These are phyloP conservation scores for Penicillium sp. DNA, from an alignment of 2,329 filamentous ascomycete genomes.

Conservation along the genomic window DNA sequence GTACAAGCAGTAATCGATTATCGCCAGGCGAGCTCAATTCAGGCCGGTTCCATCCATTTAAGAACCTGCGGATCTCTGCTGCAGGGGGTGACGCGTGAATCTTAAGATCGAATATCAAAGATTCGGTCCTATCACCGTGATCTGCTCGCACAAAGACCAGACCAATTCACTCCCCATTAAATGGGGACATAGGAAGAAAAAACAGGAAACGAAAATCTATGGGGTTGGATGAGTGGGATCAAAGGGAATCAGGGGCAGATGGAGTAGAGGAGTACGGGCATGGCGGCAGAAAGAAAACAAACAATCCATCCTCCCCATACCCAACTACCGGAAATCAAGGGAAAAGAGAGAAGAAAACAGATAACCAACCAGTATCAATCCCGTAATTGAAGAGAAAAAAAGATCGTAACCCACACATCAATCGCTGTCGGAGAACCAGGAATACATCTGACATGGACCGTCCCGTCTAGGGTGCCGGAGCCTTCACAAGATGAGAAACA, in stretches of 20 bases:
- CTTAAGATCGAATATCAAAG: neutral
- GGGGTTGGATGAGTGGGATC: neutral
- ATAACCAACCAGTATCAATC: conserved; percentile 25
- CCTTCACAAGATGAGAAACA: neutral
- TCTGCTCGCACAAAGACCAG: neutral
- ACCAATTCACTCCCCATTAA: neutral
- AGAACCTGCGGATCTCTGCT: neutral
- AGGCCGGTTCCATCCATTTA: neutral
- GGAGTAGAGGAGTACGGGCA: neutral
- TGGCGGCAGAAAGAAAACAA: neutral
- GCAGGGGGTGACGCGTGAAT: neutral
- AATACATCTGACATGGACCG: conserved; percentile 6
- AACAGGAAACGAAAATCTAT: neutral
- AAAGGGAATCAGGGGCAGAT: neutral
- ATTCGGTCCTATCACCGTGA: neutral
- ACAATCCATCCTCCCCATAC: neutral
- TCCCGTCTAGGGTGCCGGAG: conserved; percentile 15
- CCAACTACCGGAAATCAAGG: neutral
- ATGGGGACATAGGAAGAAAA: neutral
- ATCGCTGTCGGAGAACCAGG: conserved; percentile 16
- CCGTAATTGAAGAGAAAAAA: conserved; percentile 20
- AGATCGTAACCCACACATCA: conserved; percentile 25
- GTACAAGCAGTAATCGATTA: neutral
- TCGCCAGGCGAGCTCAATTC: neutral
- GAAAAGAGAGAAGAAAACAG: neutral